These are phyloP conservation scores for Tolypocladium pustulatum DNA, from an alignment of 2,329 filamentous ascomycete genomes.

Conservation along the genomic window DNA sequence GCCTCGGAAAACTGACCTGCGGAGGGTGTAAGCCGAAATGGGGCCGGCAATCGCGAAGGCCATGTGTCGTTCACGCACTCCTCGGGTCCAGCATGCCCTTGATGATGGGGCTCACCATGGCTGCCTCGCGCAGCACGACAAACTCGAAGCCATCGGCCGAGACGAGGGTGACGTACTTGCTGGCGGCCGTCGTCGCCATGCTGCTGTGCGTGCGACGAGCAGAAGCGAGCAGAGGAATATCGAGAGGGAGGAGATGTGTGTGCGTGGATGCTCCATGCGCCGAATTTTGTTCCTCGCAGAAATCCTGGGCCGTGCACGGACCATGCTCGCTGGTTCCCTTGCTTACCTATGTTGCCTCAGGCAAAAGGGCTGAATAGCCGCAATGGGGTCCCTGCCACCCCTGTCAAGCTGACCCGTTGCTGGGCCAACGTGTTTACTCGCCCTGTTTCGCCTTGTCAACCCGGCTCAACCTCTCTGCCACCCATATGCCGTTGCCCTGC, in stretches of 20 bases:
- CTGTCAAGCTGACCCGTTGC: constrained; percentile 14
- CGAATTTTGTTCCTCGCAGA: neutral
- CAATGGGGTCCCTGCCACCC: neutral
- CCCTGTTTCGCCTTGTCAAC: constrained; percentile 6
- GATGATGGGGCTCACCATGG: constrained; percentile 60
- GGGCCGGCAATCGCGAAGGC: neutral
- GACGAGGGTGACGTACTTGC: constrained; percentile 68
- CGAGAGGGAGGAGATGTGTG: neutral
- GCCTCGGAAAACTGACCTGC: constrained; percentile 57
- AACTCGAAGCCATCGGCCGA: constrained; percentile 71
- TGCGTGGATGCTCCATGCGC: neutral
- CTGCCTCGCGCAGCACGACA: constrained; percentile 60
- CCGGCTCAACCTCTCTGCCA: neutral
- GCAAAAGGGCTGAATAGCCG: neutral
- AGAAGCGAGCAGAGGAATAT: neutral
- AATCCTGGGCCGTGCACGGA: neutral
- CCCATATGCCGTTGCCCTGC: constrained; percentile 1
- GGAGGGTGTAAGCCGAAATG: constrained; percentile 5
- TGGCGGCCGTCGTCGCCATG: constrained; percentile 18
- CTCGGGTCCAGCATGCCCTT: constrained; percentile 64
- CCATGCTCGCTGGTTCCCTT: neutral
- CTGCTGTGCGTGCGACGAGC: neutral
- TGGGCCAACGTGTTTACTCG: constrained; percentile 23
- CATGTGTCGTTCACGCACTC: constrained; percentile 36
- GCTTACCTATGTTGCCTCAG: neutral